Percentiles rank a stretch among this genome's conserved stretches.
Evolutionary conservation across 2,329 filamentous ascomycete species (phyloP).

Genomic region (Penicillium sp.): DNA sequence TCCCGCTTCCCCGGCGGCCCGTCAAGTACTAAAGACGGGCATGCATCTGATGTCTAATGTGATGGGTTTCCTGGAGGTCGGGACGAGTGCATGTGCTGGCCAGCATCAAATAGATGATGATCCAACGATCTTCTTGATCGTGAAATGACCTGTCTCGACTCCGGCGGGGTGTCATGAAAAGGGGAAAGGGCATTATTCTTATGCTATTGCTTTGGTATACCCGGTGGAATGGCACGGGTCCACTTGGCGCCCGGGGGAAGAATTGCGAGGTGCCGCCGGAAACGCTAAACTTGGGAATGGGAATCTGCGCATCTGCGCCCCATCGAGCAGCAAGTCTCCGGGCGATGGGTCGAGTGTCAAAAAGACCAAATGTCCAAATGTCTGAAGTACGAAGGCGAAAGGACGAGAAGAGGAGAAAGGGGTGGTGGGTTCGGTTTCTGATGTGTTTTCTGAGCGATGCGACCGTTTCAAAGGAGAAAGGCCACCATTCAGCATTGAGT

Average conservation of each 20-base stretch:
- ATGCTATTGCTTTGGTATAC: not conserved
- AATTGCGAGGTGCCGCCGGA: not conserved
- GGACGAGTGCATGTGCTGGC: not conserved
- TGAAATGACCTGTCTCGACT: constrained; percentile 5
- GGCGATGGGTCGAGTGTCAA: not conserved
- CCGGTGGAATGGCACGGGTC: constrained; percentile 5
- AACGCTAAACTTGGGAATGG: not conserved
- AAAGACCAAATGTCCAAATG: not conserved
- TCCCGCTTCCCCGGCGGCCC: constrained; percentile 16
- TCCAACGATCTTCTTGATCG: not conserved
- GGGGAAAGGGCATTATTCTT: not conserved
- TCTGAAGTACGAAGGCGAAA: not conserved
- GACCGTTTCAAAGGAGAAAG: not conserved
- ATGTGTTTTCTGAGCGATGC: not conserved
- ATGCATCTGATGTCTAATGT: not conserved
- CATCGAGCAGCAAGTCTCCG: constrained; percentile 5
- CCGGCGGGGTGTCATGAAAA: not conserved
- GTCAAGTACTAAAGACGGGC: constrained; percentile 12
- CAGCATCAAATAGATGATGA: not conserved
- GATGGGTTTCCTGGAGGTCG: constrained; percentile 9
- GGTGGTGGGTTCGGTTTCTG: not conserved
- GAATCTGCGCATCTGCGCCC: not conserved
- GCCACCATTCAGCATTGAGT: not conserved
- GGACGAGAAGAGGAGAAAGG: not conserved
- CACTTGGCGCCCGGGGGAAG: constrained; percentile 22